These are phyloP conservation scores for Usnea hakonensis DNA, from an alignment of 495 filamentous ascomycete genomes.

Conservation along the genomic window DNA sequence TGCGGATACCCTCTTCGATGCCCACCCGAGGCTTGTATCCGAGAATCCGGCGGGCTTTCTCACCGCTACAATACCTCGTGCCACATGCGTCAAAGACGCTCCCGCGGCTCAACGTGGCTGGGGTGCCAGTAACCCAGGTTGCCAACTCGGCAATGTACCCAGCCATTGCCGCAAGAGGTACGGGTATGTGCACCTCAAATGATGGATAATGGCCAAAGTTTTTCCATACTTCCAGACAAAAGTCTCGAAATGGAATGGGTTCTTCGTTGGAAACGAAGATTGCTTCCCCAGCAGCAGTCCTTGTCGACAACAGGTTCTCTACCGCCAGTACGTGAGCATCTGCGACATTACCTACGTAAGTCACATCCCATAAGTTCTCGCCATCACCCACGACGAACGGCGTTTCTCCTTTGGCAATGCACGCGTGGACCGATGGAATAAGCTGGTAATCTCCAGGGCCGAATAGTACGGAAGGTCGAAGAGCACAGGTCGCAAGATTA, in stretches of 20 bases:
- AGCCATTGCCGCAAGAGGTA: slow-evolving; percentile 39
- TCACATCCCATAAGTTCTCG: slow-evolving; percentile 54
- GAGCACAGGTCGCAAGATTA: slow-evolving; percentile 44
- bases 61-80: slow-evolving; percentile 47
- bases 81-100: slow-evolving; percentile 50
- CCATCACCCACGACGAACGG: slow-evolving; percentile 51
- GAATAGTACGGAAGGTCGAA: slow-evolving; percentile 51
- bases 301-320: slow-evolving; percentile 47
- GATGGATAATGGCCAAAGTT: slow-evolving; percentile 51
- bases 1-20: slow-evolving; percentile 47
- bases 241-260: slow-evolving; percentile 52
- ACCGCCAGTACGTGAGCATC: slow-evolving; percentile 57
- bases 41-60: slow-evolving; percentile 48
- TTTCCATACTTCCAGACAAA: slow-evolving; percentile 52
- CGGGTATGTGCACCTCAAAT: slow-evolving; percentile 46
- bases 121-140: slow-evolving; percentile 43
- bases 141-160: slow-evolving; percentile 43
- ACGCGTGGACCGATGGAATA: slow-evolving; percentile 46
- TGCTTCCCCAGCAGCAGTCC: slow-evolving; percentile 51
- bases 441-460: slow-evolving; percentile 50
- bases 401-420: slow-evolving; percentile 48
- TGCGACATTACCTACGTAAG: slow-evolving; percentile 53
- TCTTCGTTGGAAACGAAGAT: slow-evolving; percentile 61
- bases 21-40: slow-evolving; percentile 52
- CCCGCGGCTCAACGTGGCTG: slow-evolving; percentile 47